These are phyloP conservation scores for Chrysochromulina parva DNA, from an alignment of 78 protist genomes.

Conservation along the genomic window DNA sequence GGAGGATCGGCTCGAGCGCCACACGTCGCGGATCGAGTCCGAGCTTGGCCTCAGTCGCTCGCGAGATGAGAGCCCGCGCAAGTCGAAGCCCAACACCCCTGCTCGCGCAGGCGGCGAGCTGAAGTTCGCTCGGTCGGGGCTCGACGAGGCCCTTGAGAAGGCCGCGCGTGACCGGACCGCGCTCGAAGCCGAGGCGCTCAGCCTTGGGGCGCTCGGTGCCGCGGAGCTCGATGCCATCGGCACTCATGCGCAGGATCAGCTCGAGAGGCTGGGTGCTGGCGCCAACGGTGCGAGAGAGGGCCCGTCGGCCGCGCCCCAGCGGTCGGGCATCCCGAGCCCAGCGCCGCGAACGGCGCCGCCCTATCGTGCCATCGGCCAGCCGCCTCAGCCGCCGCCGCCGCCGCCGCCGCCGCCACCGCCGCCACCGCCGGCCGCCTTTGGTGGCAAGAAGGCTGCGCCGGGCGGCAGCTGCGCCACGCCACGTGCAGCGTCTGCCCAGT, in stretches of 20 bases:
- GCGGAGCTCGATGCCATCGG: neutral
- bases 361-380: neutral
- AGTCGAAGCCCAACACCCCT: no score
- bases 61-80: no score
- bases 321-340: neutral
- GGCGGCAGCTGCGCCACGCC: no score
- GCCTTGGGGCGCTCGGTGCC: neutral
- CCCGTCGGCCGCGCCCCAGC: no score
- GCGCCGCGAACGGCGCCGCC: neutral
- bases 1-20: no score
- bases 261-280: neutral
- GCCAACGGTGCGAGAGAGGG: neutral
- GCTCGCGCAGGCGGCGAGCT: no score
- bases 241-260: neutral
- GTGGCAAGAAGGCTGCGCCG: no score
- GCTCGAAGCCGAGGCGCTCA: neutral
- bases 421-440: neutral
- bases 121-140: no score
- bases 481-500: no score
- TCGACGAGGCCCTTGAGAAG: neutral
- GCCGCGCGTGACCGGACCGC: neutral
- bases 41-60: no score
- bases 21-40: no score
- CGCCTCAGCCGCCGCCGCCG: neutral
- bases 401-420: slow-evolving; percentile 9